Percentiles rank a stretch among this genome's conserved stretches.
These are phyloP conservation scores for Penicillium decumbens DNA, from an alignment of 2,329 filamentous ascomycete species.

Conservation along the genomic window DNA sequence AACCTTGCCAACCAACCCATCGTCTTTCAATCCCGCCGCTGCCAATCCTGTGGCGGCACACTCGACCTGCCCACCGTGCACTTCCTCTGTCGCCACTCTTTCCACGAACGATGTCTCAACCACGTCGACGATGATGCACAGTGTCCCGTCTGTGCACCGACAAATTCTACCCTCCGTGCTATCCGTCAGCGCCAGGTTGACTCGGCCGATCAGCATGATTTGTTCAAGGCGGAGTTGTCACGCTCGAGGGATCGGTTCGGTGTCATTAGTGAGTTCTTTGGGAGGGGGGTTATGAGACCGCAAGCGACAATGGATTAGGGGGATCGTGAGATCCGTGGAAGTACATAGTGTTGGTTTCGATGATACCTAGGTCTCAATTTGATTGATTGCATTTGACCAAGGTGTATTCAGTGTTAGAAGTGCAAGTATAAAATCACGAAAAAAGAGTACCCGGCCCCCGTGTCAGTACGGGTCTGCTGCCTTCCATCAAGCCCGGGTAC, in stretches of 20 bases:
- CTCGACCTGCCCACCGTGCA: slow-evolving; percentile 88
- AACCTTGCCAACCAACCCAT: slow-evolving; percentile 74
- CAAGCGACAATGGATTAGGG: slow-evolving; percentile 30
- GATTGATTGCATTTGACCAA: too few species aligned
- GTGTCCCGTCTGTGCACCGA: slow-evolving; percentile 77
- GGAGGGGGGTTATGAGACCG: slow-evolving; percentile 75
- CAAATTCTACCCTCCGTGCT: slow-evolving; percentile 82
- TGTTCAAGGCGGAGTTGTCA: slow-evolving; percentile 77
- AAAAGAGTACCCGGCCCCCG: too few species aligned
- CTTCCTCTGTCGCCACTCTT: slow-evolving; percentile 94
- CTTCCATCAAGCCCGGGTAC: too few species aligned
- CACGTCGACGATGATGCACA: slow-evolving; percentile 62
- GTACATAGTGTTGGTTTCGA: not conserved
- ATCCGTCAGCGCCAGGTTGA: slow-evolving; percentile 84
- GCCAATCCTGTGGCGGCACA: slow-evolving; percentile 70
- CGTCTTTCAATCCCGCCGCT: slow-evolving; percentile 86
- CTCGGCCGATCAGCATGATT: slow-evolving; percentile 77
- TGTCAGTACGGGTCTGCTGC: too few species aligned
- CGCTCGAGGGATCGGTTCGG: slow-evolving; percentile 77
- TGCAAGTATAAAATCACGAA: too few species aligned
- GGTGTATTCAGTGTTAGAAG: too few species aligned
- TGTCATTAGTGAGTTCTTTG: slow-evolving; percentile 94
- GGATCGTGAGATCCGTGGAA: not conserved
- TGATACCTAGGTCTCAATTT: slow-evolving; percentile 10
- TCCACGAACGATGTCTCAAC: slow-evolving; percentile 86